Percentiles rank a stretch among this genome's conserved stretches.
These are phyloP conservation scores for Corylus americana DNA, from an alignment of 306 rosid genomes.

Conservation along the genomic window DNA sequence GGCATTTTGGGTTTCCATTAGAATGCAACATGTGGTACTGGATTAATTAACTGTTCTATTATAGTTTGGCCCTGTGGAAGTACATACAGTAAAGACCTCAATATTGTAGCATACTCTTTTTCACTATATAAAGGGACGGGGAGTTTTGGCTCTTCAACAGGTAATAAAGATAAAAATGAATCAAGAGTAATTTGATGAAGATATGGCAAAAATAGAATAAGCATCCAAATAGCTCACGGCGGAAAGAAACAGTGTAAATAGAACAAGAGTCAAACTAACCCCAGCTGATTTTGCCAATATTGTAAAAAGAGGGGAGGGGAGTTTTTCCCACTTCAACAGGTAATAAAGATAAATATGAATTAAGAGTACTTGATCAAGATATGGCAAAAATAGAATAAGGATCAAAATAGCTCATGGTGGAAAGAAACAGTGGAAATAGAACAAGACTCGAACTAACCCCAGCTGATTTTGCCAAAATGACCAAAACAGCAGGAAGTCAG, in stretches of 20 bases:
- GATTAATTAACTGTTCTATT: not conserved
- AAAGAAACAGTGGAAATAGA: not conserved
- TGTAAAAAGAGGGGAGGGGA: too few relatives aligned
- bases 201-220: not conserved
- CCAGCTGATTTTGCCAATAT: not conserved
- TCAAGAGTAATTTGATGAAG: not conserved
- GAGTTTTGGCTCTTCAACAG: not conserved
- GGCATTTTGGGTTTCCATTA: not conserved
- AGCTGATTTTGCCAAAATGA: not conserved
- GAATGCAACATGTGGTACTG: not conserved
- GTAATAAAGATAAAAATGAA: not conserved
- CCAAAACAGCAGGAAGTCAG: slow-evolving; percentile 9
- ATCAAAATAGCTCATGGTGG: not conserved
- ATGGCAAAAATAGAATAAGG: not conserved
- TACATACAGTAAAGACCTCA: not conserved
- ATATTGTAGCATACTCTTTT: not conserved
- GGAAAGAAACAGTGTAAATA: not conserved
- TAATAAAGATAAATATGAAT: too few relatives aligned
- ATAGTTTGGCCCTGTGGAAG: not conserved
- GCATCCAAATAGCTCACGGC: not conserved
- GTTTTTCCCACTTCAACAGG: too few relatives aligned
- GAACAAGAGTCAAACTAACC: not conserved
- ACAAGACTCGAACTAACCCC: not conserved
- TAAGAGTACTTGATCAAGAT: too few relatives aligned
- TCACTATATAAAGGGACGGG: not conserved